Percentiles rank a stretch among this genome's conserved stretches.
Evolutionary conservation across 2,329 filamentous ascomycete species (phyloP).

Genomic region (Arachnomyces sp.): DNA sequence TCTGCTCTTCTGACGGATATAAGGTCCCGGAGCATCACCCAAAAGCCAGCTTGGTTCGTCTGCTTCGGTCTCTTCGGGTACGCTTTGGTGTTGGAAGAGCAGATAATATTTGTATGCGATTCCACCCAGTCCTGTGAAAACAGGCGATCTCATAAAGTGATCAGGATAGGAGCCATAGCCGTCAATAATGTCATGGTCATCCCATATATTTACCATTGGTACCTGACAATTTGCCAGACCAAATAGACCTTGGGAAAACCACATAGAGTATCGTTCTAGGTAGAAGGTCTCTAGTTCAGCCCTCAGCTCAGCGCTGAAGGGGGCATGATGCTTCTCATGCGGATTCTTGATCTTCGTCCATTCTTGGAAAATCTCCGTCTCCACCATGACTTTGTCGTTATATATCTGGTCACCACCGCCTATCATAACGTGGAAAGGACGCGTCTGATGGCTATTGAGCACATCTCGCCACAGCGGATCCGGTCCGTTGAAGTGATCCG

Average conservation of each 20-base stretch:
- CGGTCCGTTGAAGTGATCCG: conserved; percentile 77
- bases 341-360: conserved; percentile 80
- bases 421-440: conserved; percentile 96
- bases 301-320: conserved; percentile 75
- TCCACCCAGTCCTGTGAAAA: conserved; percentile 82
- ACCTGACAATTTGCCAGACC: conserved; percentile 90
- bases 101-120: conserved; percentile 98
- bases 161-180: conserved; percentile 91
- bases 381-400: conserved; percentile 73
- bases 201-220: conserved; percentile 96
- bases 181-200: conserved; percentile 88
- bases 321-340: conserved; percentile 66
- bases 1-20: conserved; percentile 78
- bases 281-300: conserved; percentile 85
- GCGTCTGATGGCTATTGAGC: conserved; percentile 80
- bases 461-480: conserved; percentile 97
- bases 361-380: conserved; percentile 68
- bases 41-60: conserved; percentile 89
- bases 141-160: conserved; percentile 80
- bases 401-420: conserved; percentile 97
- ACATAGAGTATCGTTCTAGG: conserved; percentile 78
- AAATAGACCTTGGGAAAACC: conserved; percentile 95
- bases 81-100: conserved; percentile 93
- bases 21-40: conserved; percentile 72
- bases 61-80: conserved; percentile 68